Base-by-base conservation (phyloP, 2,329 filamentous ascomycete species). In the Paecilomyces dactylethromorphus region DNA sequence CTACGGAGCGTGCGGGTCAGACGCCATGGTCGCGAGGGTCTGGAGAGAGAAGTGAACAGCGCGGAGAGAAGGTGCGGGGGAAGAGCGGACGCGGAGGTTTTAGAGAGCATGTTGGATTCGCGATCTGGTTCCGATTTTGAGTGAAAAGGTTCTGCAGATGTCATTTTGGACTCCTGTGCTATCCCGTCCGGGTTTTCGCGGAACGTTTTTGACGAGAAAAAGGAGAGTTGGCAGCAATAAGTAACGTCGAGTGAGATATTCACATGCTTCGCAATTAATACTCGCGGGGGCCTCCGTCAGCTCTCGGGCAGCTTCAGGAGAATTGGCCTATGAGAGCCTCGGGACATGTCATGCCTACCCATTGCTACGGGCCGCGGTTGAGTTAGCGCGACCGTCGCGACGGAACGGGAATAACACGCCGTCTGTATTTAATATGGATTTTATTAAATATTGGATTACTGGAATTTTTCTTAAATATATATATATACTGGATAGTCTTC, bases 1-100 rank as follows among this genome's bases (percentile, higher is more conserved):
- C 75, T 77, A 55, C 71, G 69, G 15, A 79, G 69, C 45, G 66
- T 74, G 45, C 76, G 74, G 35, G 66, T 69, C 29, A 78, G 66
- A 15, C 64, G 56, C 75, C 76, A 78, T 45, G 62, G 68, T 53
- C 66, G 65, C 7, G 66, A 59, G 54, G 64, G 60, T 57, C 63
- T 61, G 50, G 60, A 55, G 52, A 75, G 65, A 24, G 71, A 72
- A 53, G 62, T 62, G 60, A 74, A 70, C 29, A 73, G 61, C 21
- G 60, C 57, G 7, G 64, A 62, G 51, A 66, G 62, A 26, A 66
- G 58, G 33, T 62, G 63, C 31, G 56, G 59, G 24, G 60, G 65
- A 56, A 63, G 57, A 58, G 39, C 39, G 6, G 39, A 45, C 39
- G 39, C n/a, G 39, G 39, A 18, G 15, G 15, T 6, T 45, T 45